phyloP scores from a whole-genome alignment of 2,329 filamentous ascomycete species.

The Fusarium staphyleae region DNA sequence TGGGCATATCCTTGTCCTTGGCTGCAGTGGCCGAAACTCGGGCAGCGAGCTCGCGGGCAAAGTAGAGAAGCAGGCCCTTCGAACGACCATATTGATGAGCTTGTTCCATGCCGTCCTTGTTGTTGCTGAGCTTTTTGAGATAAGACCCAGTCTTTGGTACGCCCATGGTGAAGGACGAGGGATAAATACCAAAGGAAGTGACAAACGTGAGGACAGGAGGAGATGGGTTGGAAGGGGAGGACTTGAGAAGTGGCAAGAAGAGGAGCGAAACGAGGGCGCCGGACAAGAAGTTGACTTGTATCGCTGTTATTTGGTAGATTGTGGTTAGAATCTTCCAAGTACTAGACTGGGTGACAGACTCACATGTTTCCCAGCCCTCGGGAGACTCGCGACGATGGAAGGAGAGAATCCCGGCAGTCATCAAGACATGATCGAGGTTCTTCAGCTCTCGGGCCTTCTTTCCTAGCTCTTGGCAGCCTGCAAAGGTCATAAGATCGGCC shows the following conservation, averaged over 20 bases:
- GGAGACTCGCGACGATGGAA: constrained; percentile 48
- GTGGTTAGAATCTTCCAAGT: constrained; percentile 3
- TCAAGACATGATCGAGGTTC: constrained; percentile 46
- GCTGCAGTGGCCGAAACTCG: constrained; percentile 35
- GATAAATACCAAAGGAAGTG: constrained; percentile 49
- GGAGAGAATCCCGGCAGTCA: constrained; percentile 49
- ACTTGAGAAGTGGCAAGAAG: constrained; percentile 45
- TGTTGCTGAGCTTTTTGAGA: constrained; percentile 47
- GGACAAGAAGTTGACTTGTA: constrained; percentile 50
- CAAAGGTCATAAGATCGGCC: constrained; percentile 48
- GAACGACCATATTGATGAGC: constrained; percentile 50
- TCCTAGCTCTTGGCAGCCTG: constrained; percentile 44
- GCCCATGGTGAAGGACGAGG: constrained; percentile 48
- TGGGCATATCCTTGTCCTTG: constrained; percentile 29
- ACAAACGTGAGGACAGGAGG: constrained; percentile 50
- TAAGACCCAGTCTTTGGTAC: constrained; percentile 45
- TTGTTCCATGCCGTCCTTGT: constrained; percentile 47
- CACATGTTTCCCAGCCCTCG: constrained; percentile 50
- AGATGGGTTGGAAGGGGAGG: constrained; percentile 42
- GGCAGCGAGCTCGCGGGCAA: constrained; percentile 47
- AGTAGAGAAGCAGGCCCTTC: constrained; percentile 49
- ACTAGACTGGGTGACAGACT: constrained; percentile 12
- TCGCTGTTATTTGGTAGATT: constrained; percentile 29
- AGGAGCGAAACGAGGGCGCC: constrained; percentile 46
- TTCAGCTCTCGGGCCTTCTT: constrained; percentile 40